Conservation (phyloP, 208 protist genomes). For the Histomonas meleagridis region DNA sequence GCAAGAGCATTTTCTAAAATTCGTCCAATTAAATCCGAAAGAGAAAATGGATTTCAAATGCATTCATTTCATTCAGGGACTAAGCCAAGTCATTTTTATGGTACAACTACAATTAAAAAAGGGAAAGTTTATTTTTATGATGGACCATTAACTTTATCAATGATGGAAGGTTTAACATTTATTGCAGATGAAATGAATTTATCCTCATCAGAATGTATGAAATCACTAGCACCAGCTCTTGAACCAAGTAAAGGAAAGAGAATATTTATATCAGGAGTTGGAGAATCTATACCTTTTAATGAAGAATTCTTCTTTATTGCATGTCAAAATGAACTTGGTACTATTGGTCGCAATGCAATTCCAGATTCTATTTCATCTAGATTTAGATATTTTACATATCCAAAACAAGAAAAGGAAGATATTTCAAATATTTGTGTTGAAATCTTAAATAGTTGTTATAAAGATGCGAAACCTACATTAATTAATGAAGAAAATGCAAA, state of each 20-base stretch:
- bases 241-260: background rate
- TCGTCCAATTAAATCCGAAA: too few relatives aligned
- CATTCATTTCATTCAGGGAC: background rate
- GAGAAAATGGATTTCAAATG: background rate
- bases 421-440: background rate
- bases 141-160: background rate
- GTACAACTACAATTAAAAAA: background rate
- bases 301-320: background rate
- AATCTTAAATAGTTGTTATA: background rate
- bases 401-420: background rate
- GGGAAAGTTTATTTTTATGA: background rate
- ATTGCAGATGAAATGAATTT: slow-evolving; percentile 26
- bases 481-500: background rate
- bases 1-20: background rate
- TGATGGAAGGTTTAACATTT: background rate
- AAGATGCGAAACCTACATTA: background rate
- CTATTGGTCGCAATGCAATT: background rate
- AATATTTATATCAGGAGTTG: background rate
- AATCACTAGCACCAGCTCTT: background rate
- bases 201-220: background rate
- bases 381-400: background rate
- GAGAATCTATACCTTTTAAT: background rate
- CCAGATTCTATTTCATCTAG: background rate
- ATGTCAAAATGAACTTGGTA: background rate
- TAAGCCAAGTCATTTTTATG: background rate